Percentiles rank a stretch among this genome's conserved stretches.
Evolutionary conservation across 495 filamentous ascomycete genomes (phyloP).

Genomic region (Ascodesmis nigricans): DNA sequence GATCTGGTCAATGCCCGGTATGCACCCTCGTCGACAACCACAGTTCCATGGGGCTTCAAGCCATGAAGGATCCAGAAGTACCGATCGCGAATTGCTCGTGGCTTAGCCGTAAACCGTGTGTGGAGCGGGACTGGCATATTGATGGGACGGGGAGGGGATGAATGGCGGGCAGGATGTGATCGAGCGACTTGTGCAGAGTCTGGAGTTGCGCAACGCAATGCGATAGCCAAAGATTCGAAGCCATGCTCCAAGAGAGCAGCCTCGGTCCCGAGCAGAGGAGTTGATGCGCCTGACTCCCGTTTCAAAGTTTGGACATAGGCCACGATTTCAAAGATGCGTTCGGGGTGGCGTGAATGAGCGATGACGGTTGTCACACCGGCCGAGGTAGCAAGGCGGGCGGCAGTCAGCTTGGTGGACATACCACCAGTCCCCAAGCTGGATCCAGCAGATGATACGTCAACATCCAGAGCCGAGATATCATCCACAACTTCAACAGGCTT

Average conservation of each 20-base stretch:
- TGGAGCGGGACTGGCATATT: conserved; percentile 41
- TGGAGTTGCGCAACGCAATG: neutral
- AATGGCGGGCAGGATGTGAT: conserved; percentile 11
- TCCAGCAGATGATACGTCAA: conserved; percentile 76
- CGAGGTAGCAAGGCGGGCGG: conserved; percentile 77
- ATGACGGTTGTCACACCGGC: conserved; percentile 93
- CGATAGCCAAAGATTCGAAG: conserved; percentile 4
- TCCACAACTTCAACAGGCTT: conserved; percentile 80
- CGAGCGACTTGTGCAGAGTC: conserved; percentile 7
- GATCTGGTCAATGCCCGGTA: conserved; percentile 41
- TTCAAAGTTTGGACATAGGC: conserved; percentile 46
- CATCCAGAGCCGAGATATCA: conserved; percentile 64
- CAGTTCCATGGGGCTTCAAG: conserved; percentile 68
- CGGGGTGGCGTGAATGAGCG: conserved; percentile 70
- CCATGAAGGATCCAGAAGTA: conserved; percentile 96
- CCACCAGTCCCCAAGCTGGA: conserved; percentile 85
- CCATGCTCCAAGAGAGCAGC: neutral
- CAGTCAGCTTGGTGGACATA: conserved; percentile 95
- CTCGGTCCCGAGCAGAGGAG: conserved; percentile 1
- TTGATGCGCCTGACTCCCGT: conserved; percentile 8
- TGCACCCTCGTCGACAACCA: conserved; percentile 82
- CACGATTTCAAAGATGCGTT: conserved; percentile 79
- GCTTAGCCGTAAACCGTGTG: conserved; percentile 79
- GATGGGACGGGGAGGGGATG: neutral
- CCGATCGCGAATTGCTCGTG: conserved; percentile 66